phyloP scores from a whole-genome alignment of 2,329 filamentous ascomycete genomes.

The Claviceps pazoutovae region DNA sequence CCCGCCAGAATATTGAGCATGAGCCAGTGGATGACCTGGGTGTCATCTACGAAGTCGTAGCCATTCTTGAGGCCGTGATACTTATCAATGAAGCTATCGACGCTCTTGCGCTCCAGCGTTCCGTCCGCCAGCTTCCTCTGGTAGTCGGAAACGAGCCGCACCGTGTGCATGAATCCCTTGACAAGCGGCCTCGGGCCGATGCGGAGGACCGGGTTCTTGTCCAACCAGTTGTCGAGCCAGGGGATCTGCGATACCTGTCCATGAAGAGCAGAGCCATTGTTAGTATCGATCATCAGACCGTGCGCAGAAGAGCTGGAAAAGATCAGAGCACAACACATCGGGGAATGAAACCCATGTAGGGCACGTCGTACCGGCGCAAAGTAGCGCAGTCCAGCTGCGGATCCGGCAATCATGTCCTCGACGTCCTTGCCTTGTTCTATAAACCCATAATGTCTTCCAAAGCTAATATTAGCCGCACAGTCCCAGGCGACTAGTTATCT shows the following conservation, averaged over 20 bases:
- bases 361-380: constrained; percentile 11
- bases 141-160: constrained; percentile 11
- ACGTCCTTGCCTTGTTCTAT: constrained; percentile 23
- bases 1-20: constrained; percentile 17
- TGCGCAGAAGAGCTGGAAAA: too few species aligned
- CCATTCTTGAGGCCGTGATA: constrained; percentile 11
- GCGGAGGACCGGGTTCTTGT: constrained; percentile 16
- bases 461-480: constrained; percentile 26
- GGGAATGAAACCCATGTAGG: not conserved
- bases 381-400: constrained; percentile 17
- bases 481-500: constrained; percentile 21
- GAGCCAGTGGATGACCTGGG: constrained; percentile 8
- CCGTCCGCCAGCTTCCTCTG: constrained; percentile 5
- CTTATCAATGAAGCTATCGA: constrained; percentile 13
- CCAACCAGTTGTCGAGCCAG: constrained; percentile 14
- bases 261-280: not conserved
- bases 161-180: constrained; percentile 9
- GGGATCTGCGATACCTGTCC: constrained; percentile 12
- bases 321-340: not conserved
- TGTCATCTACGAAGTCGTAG: constrained; percentile 21
- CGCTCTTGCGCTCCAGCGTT: constrained; percentile 8
- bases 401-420: constrained; percentile 20
- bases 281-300: not conserved
- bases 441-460: constrained; percentile 27
- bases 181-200: constrained; percentile 12